Evolutionary conservation across 2,329 filamentous ascomycete genomes (phyloP).

Genomic region (Cytospora piceae): DNA sequence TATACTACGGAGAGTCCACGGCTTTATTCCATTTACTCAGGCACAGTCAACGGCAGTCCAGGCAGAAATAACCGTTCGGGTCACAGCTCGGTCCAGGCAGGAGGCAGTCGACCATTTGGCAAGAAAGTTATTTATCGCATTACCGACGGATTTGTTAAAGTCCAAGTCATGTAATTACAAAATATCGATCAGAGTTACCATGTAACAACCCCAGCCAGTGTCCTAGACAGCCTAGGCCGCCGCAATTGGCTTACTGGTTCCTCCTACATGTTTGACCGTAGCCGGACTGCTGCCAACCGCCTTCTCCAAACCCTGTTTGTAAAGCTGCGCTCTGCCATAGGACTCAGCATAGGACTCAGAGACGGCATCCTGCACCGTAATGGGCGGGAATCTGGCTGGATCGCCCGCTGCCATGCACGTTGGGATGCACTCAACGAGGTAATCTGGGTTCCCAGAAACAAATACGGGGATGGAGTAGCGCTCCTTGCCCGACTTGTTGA

Average conservation of each 20-base stretch:
- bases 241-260: not conserved
- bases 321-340: conserved; percentile 38
- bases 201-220: too few relatives aligned
- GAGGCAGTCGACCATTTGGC: too few relatives aligned
- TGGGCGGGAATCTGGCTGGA: conserved; percentile 38
- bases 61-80: too few relatives aligned
- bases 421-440: conserved; percentile 40
- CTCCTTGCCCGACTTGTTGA: conserved; percentile 52
- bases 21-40: too few relatives aligned
- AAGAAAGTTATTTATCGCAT: too few relatives aligned
- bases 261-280: not conserved
- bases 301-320: conserved; percentile 39
- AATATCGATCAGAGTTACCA: too few relatives aligned
- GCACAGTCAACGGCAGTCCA: too few relatives aligned
- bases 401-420: conserved; percentile 36
- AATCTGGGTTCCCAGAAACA: conserved; percentile 54
- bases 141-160: not conserved
- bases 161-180: not conserved
- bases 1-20: too few relatives aligned
- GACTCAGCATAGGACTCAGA: conserved; percentile 41
- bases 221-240: conserved; percentile 1
- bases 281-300: conserved; percentile 2
- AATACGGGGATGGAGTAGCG: conserved; percentile 58
- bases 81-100: too few relatives aligned
- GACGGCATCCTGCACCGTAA: conserved; percentile 41